Conservation (phyloP, 257 asterid species). For the Lycium barbarum region DNA sequence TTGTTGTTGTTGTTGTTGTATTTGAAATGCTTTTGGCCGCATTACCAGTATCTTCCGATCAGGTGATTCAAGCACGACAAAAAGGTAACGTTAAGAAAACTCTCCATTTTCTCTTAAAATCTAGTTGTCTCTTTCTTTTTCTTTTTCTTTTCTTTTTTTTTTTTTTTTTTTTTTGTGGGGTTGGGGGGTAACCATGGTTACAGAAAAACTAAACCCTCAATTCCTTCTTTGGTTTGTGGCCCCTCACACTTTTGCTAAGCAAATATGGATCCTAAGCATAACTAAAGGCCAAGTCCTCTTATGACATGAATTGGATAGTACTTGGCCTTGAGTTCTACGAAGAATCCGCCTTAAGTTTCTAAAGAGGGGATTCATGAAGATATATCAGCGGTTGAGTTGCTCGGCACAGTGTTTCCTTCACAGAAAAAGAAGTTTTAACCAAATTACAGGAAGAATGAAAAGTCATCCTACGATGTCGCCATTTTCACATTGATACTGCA, state of each 20-base stretch:
- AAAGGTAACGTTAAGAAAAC: neutral
- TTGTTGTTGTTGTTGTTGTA: too few species aligned
- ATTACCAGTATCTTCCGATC: neutral
- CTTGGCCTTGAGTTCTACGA: neutral
- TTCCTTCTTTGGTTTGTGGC: neutral
- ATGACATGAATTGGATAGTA: neutral
- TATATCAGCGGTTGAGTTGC: neutral
- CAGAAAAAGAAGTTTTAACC: slow-evolving; percentile 2
- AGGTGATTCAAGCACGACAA: neutral
- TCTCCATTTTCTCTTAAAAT: neutral
- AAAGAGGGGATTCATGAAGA: slow-evolving; percentile 1
- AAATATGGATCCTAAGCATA: neutral
- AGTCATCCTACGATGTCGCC: neutral
- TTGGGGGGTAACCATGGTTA: neutral
- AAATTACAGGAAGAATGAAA: neutral
- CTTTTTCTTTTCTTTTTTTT: neutral
- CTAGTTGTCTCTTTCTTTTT: neutral
- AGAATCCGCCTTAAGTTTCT: neutral
- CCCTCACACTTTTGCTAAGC: neutral
- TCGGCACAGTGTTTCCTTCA: neutral
- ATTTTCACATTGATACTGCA: neutral
- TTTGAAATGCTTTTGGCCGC: neutral
- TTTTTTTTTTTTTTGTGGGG: neutral
- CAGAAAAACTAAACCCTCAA: neutral
- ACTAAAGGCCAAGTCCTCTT: neutral